These are phyloP conservation scores for Isabelozyma heimii DNA, from an alignment of 805 yeast genomes.

Conservation along the genomic window DNA sequence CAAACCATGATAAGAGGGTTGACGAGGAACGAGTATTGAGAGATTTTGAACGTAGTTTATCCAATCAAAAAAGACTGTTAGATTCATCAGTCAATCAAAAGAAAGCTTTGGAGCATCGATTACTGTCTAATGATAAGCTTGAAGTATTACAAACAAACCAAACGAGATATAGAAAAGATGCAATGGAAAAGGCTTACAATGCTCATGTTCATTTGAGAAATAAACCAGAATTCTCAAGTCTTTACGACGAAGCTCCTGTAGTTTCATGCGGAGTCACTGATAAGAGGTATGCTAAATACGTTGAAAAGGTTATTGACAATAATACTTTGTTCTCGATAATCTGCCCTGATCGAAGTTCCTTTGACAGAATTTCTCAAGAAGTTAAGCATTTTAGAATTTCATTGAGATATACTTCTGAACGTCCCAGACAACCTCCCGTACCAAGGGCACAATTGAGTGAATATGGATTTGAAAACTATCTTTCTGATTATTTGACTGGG, in stretches of 20 bases:
- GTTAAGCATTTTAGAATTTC: slow-evolving; percentile 49
- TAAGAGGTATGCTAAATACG: slow-evolving; percentile 46
- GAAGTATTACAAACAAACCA: slow-evolving; percentile 36
- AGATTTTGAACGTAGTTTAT: slow-evolving; percentile 4
- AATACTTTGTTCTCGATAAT: slow-evolving; percentile 63
- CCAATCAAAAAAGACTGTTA: background rate
- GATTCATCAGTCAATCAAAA: slow-evolving; percentile 1
- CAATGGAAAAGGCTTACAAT: slow-evolving; percentile 38
- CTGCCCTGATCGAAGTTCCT: slow-evolving; percentile 52
- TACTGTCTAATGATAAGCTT: slow-evolving; percentile 51
- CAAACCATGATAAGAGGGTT: slow-evolving; percentile 15
- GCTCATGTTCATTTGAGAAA: slow-evolving; percentile 41
- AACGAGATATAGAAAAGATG: slow-evolving; percentile 26
- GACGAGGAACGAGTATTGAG: slow-evolving; percentile 3
- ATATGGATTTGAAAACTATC: slow-evolving; percentile 78
- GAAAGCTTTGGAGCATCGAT: slow-evolving; percentile 3
- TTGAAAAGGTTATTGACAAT: slow-evolving; percentile 56
- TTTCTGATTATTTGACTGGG: slow-evolving; percentile 70
- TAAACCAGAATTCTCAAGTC: slow-evolving; percentile 31
- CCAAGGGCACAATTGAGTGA: slow-evolving; percentile 31
- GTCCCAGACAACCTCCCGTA: slow-evolving; percentile 15
- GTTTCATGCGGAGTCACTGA: slow-evolving; percentile 58
- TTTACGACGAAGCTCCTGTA: slow-evolving; percentile 72
- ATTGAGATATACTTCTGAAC: slow-evolving; percentile 45
- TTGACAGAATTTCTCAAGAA: slow-evolving; percentile 37